phyloP scores from a whole-genome alignment of 768 basidiomycete genomes.

The Tubosaeta brunneosetosa region DNA sequence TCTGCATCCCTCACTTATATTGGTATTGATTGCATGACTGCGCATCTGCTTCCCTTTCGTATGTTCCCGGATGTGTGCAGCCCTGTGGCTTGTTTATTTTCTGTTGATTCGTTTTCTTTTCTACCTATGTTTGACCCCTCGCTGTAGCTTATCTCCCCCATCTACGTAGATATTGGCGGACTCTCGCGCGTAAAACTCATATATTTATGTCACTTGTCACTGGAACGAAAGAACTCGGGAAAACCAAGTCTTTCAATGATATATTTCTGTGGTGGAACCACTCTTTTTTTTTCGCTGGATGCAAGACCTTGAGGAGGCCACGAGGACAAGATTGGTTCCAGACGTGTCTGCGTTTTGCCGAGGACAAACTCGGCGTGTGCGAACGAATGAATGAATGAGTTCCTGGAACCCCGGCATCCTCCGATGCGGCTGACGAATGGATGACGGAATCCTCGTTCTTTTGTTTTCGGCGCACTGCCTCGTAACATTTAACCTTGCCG shows the following conservation, averaged over 20 bases:
- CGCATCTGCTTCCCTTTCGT: conserved; percentile 7
- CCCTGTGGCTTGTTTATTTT: conserved; percentile 9
- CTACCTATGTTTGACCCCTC: conserved; percentile 10
- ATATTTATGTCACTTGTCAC: conserved; percentile 29
- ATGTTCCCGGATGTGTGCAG: neutral
- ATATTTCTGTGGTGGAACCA: neutral
- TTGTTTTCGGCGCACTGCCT: neutral
- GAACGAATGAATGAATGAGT: no score
- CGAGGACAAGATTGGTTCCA: conserved; percentile 3
- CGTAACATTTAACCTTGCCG: neutral
- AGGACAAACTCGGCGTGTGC: neutral
- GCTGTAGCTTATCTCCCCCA: conserved; percentile 26
- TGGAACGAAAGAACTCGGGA: conserved; percentile 14
- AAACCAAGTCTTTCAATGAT: conserved; percentile 11
- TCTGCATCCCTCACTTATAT: conserved; percentile 17
- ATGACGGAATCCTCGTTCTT: neutral
- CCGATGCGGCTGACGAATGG: no score
- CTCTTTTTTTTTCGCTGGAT: neutral
- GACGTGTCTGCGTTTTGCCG: neutral
- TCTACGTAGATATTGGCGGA: conserved; percentile 27
- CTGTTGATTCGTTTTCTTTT: conserved; percentile 3
- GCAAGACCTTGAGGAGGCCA: conserved; percentile 12
- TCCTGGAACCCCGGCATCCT: no score
- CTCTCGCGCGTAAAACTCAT: conserved; percentile 8
- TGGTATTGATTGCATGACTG: conserved; percentile 24